phyloP scores from a whole-genome alignment of 2,329 filamentous ascomycete genomes.

The Neopestalotiopsis sp. region DNA sequence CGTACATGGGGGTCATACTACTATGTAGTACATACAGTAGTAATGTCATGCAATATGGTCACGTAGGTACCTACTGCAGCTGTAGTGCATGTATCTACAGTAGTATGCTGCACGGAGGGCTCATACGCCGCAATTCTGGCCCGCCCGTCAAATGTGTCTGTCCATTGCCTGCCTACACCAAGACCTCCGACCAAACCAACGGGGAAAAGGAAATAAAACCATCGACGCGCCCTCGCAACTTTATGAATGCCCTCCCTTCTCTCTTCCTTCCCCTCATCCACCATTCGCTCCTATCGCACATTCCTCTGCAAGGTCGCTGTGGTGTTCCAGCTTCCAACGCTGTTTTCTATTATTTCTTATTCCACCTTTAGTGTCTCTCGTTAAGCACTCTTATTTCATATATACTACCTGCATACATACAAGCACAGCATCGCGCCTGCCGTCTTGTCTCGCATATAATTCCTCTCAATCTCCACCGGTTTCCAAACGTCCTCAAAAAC shows the following conservation, averaged over 20 bases:
- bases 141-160: no score
- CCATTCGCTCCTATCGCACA: slow-evolving; percentile 14
- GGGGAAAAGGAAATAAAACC: slow-evolving; percentile 7
- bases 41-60: not conserved
- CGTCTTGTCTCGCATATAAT: not conserved
- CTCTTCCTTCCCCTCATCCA: not conserved
- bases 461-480: not conserved
- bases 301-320: not conserved
- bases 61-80: no score
- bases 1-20: not conserved
- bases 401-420: not conserved
- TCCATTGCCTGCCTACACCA: no score
- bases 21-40: not conserved
- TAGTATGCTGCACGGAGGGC: no score
- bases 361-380: slow-evolving; percentile 14
- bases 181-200: not conserved
- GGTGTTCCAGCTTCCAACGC: not conserved
- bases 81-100: not conserved
- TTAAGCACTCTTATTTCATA: slow-evolving; percentile 13
- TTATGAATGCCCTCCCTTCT: not conserved
- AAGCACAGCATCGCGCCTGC: slow-evolving; percentile 1
- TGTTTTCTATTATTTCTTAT: slow-evolving; percentile 5
- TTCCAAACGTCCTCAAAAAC: not conserved
- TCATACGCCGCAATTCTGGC: not conserved
- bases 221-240: not conserved